Evolutionary conservation across 306 rosid species (phyloP).

Genomic region (Mimosa pudica): DNA sequence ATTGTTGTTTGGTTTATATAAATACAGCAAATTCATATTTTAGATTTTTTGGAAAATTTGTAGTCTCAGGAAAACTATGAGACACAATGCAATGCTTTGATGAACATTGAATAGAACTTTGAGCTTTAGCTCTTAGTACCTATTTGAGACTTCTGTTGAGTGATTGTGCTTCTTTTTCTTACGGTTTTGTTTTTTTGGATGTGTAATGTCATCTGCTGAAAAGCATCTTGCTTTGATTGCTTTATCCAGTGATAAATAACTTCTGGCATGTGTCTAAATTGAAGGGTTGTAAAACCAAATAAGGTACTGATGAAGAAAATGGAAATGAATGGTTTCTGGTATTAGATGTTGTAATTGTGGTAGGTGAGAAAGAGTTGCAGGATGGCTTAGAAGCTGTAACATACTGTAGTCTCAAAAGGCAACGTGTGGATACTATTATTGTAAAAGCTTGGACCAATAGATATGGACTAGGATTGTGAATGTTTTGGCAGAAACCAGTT

Average conservation of each 20-base stretch:
- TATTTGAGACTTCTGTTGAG: background rate
- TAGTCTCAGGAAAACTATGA: background rate
- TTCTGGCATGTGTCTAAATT: background rate
- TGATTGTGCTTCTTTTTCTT: background rate
- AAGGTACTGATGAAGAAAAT: background rate
- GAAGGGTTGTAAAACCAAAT: background rate
- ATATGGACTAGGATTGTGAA: background rate
- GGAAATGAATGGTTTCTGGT: background rate
- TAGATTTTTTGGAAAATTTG: background rate
- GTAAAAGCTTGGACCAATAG: background rate
- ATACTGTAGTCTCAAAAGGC: conserved; percentile 13
- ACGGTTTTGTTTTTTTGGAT: background rate
- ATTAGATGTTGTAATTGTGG: conserved; percentile 12
- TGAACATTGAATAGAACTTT: background rate
- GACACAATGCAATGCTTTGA: background rate
- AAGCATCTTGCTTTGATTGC: conserved; percentile 12
- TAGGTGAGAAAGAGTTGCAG: conserved; percentile 26
- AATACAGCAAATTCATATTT: conserved; percentile 2
- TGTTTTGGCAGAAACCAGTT: background rate
- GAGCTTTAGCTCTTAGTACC: background rate
- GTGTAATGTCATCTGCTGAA: background rate
- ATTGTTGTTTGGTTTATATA: background rate
- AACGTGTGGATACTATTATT: background rate
- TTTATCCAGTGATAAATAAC: background rate
- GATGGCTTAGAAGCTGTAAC: conserved; percentile 8